These are phyloP conservation scores for Mrakia gelida DNA, from an alignment of 768 basidiomycete genomes.

Conservation along the genomic window DNA sequence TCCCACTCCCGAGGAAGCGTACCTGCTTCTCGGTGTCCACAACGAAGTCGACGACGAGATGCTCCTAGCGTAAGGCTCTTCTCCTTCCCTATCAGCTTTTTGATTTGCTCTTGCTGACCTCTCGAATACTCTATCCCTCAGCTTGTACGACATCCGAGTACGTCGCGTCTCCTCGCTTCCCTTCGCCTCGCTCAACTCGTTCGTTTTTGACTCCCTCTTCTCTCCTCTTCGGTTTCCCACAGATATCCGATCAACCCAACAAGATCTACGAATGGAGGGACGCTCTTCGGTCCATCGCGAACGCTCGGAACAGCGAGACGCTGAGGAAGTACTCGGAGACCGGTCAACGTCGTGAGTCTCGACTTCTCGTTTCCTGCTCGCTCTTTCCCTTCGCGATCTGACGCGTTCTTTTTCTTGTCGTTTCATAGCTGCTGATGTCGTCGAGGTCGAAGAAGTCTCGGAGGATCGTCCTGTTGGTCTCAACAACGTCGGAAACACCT, in stretches of 20 bases:
- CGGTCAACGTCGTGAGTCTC: slow-evolving; percentile 69
- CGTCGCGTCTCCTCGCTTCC: not conserved
- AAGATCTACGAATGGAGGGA: slow-evolving; percentile 15
- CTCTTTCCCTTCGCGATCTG: not conserved
- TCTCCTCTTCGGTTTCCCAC: not conserved
- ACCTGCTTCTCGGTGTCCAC: slow-evolving; percentile 64
- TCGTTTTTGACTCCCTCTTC: not conserved
- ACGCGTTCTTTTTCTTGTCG: slow-evolving; percentile 34
- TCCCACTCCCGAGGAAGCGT: slow-evolving; percentile 70
- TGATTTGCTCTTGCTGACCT: not conserved
- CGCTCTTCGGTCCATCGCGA: slow-evolving; percentile 54
- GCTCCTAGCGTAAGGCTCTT: slow-evolving; percentile 53
- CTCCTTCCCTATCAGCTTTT: slow-evolving; percentile 29
- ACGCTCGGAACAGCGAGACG: slow-evolving; percentile 66
- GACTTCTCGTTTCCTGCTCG: too few relatives aligned
- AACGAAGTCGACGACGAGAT: slow-evolving; percentile 71
- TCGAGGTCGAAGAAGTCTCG: slow-evolving; percentile 21
- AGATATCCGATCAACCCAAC: slow-evolving; percentile 31
- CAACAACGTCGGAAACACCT: slow-evolving; percentile 83
- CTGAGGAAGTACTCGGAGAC: slow-evolving; percentile 62
- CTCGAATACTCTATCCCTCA: slow-evolving; percentile 42
- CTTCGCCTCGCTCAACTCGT: not conserved
- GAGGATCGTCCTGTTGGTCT: slow-evolving; percentile 74
- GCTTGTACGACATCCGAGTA: slow-evolving; percentile 47
- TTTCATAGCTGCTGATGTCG: slow-evolving; percentile 38